These are phyloP conservation scores for Sporobolomyces roseus DNA, from an alignment of 768 basidiomycete genomes.

Conservation along the genomic window DNA sequence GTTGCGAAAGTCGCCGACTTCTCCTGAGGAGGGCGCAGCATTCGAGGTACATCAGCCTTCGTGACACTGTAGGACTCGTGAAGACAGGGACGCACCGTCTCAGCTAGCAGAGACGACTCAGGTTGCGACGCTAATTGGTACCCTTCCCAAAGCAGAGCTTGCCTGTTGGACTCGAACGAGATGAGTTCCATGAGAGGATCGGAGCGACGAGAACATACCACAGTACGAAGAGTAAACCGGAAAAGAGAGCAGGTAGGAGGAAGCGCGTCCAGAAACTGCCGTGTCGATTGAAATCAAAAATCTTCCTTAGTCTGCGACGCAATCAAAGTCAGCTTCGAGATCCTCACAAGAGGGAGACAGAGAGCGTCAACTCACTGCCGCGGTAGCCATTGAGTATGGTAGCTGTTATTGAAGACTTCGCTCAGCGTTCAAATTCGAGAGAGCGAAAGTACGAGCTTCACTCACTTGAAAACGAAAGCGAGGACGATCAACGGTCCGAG, in stretches of 20 bases:
- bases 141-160: slow-evolving; percentile 3
- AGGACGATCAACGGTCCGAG: background rate
- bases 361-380: background rate
- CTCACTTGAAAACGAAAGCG: slow-evolving; percentile 8
- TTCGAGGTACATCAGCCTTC: too few species aligned
- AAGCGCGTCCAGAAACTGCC: background rate
- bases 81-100: background rate
- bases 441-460: too few species aligned
- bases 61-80: too few species aligned
- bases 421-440: too few species aligned
- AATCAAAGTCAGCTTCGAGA: background rate
- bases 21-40: too few species aligned
- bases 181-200: background rate
- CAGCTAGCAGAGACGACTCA: slow-evolving; percentile 13
- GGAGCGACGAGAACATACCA: background rate
- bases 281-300: slow-evolving; percentile 12
- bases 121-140: slow-evolving; percentile 22
- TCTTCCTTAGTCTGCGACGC: background rate
- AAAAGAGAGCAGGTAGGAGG: slow-evolving; percentile 7
- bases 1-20: slow-evolving; percentile 26
- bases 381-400: background rate
- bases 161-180: background rate
- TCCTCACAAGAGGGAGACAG: background rate
- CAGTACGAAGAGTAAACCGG: background rate
- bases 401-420: too few species aligned